These are phyloP conservation scores for Tieghemostelium lacteum DNA, from an alignment of 78 protist species.

Conservation along the genomic window DNA sequence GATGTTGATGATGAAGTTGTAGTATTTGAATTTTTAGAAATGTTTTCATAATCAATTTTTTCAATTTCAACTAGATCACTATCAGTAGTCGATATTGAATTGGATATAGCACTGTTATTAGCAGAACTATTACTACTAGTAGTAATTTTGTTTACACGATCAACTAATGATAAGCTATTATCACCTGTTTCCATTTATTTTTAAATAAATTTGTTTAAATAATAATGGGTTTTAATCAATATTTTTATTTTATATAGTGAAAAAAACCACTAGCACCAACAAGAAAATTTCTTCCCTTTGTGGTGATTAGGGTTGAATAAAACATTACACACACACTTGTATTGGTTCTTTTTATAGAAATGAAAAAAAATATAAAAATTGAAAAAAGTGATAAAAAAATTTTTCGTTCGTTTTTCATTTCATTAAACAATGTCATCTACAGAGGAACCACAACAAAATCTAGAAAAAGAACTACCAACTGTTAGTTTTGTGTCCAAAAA, in stretches of 20 bases:
- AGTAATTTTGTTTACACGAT: too few relatives aligned
- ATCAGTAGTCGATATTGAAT: too few relatives aligned
- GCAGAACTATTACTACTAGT: too few relatives aligned
- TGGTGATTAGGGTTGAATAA: too few relatives aligned
- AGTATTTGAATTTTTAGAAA: neutral
- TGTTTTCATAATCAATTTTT: neutral
- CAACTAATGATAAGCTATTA: too few relatives aligned
- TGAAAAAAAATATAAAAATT: too few relatives aligned
- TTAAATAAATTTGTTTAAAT: neutral
- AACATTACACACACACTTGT: too few relatives aligned
- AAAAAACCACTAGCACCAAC: neutral
- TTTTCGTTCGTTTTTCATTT: slow-evolving; percentile 3
- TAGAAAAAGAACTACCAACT: slow-evolving; percentile 20
- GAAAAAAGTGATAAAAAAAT: too few relatives aligned
- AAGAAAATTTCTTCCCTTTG: too few relatives aligned
- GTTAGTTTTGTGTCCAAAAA: slow-evolving; percentile 39
- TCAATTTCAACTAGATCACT: neutral
- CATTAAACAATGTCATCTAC: neutral
- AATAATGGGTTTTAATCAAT: neutral
- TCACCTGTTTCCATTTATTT: neutral
- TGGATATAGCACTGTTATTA: too few relatives aligned
- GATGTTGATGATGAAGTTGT: neutral
- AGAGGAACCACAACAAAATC: neutral
- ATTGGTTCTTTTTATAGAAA: too few relatives aligned
- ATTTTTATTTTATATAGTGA: too few relatives aligned